Percentiles rank a stretch among this genome's conserved stretches.
Evolutionary conservation across 257 asterid genomes (phyloP).

Genomic region (Voacanga thouarsii): DNA sequence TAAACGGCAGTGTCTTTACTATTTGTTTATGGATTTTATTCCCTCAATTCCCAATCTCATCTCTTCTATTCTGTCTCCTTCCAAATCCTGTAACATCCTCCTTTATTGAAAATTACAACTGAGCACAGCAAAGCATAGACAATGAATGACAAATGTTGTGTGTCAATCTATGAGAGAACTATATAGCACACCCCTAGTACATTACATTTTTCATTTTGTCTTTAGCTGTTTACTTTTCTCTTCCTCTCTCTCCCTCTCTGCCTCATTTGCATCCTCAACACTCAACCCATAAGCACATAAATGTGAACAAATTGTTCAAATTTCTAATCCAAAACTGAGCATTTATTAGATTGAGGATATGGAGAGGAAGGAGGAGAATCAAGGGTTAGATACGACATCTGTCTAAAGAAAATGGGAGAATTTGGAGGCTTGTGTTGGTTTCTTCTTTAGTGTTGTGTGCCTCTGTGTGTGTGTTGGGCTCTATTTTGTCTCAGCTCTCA

Average conservation of each 20-base stretch:
- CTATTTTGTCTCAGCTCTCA: not conserved
- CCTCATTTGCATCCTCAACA: not conserved
- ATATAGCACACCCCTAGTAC: not conserved
- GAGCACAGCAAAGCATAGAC: slow-evolving; percentile 23
- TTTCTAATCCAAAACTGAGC: not conserved
- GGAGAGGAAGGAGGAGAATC: not conserved
- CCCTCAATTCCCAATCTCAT: not conserved
- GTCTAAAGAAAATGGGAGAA: not conserved
- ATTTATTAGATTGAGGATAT: not conserved
- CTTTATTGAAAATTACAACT: slow-evolving; percentile 19
- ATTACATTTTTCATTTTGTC: not conserved
- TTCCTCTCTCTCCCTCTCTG: not conserved
- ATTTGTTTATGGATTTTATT: not conserved
- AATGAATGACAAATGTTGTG: slow-evolving; percentile 15
- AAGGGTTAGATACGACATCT: not conserved
- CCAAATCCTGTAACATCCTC: not conserved
- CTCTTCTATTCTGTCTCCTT: not conserved
- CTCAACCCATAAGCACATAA: not conserved
- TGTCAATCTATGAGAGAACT: not conserved
- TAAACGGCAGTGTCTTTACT: slow-evolving; percentile 4
- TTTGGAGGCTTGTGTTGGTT: not conserved
- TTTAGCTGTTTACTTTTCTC: not conserved
- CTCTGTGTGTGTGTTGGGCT: not conserved
- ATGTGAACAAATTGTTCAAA: slow-evolving; percentile 3
- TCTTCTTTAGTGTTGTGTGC: not conserved